phyloP scores from a whole-genome alignment of 2,329 filamentous ascomycete genomes.

The Botryotinia convoluta region DNA sequence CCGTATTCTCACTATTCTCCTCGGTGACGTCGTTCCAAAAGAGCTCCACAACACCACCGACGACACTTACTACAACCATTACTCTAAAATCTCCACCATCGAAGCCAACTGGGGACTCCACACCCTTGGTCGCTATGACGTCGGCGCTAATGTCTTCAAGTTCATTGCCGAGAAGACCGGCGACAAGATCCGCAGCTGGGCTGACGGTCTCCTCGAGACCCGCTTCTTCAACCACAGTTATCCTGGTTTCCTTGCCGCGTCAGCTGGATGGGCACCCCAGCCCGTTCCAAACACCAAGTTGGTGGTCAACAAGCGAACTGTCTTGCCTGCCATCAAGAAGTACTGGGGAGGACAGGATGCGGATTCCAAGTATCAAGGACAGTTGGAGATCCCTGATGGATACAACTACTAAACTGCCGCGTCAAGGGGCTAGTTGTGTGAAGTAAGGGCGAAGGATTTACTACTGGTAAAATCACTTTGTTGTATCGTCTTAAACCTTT shows the following conservation, averaged over 20 bases:
- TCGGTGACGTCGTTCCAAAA: slow-evolving; percentile 70
- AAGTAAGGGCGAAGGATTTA: neutral
- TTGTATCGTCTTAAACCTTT: neutral
- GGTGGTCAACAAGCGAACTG: slow-evolving; percentile 34
- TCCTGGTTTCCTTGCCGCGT: slow-evolving; percentile 41
- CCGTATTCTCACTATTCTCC: slow-evolving; percentile 65
- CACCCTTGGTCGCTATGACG: slow-evolving; percentile 69
- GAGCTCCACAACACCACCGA: slow-evolving; percentile 67
- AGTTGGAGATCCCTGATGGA: slow-evolving; percentile 37
- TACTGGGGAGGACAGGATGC: slow-evolving; percentile 32
- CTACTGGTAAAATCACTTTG: neutral
- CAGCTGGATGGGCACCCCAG: slow-evolving; percentile 31
- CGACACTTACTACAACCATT: slow-evolving; percentile 69
- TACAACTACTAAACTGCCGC: slow-evolving; percentile 22
- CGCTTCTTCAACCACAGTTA: slow-evolving; percentile 48
- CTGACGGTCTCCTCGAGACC: slow-evolving; percentile 34
- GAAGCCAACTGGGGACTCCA: slow-evolving; percentile 66
- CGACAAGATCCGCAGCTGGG: slow-evolving; percentile 44
- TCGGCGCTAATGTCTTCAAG: slow-evolving; percentile 67
- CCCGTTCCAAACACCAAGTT: slow-evolving; percentile 39
- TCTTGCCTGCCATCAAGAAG: slow-evolving; percentile 34
- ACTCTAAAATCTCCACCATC: slow-evolving; percentile 65
- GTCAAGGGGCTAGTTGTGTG: neutral
- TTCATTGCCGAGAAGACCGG: slow-evolving; percentile 60
- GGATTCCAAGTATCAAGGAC: slow-evolving; percentile 35